phyloP scores from a whole-genome alignment of 2,329 filamentous ascomycete genomes.

The Zalaria sp. region DNA sequence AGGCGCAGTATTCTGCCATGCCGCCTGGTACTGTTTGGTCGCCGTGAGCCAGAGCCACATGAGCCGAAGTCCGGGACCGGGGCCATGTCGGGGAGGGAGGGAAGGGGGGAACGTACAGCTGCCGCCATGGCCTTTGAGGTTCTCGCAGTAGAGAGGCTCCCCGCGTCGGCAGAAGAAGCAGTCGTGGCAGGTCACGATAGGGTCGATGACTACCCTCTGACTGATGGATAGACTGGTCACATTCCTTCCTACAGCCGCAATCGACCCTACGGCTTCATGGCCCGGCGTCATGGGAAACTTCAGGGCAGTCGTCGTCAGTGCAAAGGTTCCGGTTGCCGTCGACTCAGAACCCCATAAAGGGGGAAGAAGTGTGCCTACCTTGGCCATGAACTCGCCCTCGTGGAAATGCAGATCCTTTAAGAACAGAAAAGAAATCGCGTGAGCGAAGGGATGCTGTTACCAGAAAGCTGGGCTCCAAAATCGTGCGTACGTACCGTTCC shows the following conservation, averaged over 20 bases:
- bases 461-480: too few species aligned
- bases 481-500: slow-evolving; percentile 2
- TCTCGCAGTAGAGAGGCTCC: slow-evolving; percentile 53
- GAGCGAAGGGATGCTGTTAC: background rate
- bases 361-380: slow-evolving; percentile 1
- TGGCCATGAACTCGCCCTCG: slow-evolving; percentile 48
- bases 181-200: slow-evolving; percentile 53
- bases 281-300: slow-evolving; percentile 10
- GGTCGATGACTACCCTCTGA: slow-evolving; percentile 47
- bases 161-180: slow-evolving; percentile 63
- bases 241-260: slow-evolving; percentile 44
- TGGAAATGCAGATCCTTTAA: slow-evolving; percentile 40
- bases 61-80: too few species aligned
- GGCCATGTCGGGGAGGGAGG: background rate
- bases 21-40: slow-evolving; percentile 44
- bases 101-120: slow-evolving; percentile 21
- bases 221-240: slow-evolving; percentile 48
- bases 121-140: slow-evolving; percentile 54
- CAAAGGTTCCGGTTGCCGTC: too few species aligned
- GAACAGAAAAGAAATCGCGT: slow-evolving; percentile 1
- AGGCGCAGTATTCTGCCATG: slow-evolving; percentile 55
- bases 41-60: background rate
- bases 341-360: too few species aligned
- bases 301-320: background rate
- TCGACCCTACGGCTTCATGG: slow-evolving; percentile 53